A percentile compares a stretch with the other conserved stretches of the same genome.
These are phyloP conservation scores for Toxicodendron radicans DNA, from an alignment of 345 rosid species.

Conservation along the genomic window DNA sequence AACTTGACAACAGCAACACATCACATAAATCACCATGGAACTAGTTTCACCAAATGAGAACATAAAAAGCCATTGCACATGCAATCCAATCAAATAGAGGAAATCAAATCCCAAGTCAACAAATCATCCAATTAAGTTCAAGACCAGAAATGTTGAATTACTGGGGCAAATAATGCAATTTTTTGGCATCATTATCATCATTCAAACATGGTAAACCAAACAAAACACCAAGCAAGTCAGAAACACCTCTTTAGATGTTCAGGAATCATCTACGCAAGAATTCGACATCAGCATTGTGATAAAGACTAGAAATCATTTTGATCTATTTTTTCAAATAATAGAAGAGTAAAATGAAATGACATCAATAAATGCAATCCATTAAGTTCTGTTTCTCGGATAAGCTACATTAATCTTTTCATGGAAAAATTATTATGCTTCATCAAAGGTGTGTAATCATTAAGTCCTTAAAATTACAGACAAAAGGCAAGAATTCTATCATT, in stretches of 20 bases:
- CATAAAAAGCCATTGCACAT: no score
- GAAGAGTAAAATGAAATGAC: neutral
- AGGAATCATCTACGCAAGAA: no score
- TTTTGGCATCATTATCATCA: neutral
- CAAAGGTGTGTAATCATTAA: neutral
- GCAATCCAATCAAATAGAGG: no score
- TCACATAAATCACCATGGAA: neutral
- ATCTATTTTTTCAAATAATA: neutral
- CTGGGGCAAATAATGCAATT: neutral
- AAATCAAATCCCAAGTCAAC: no score
- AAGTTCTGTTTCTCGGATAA: neutral
- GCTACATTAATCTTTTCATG: no score
- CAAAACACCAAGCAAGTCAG: neutral
- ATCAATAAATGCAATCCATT: neutral
- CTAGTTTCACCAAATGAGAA: neutral
- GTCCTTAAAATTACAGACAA: neutral
- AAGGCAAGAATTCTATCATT: neutral
- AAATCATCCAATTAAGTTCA: no score
- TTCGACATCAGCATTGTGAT: no score
- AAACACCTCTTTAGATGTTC: neutral
- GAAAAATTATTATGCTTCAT: no score
- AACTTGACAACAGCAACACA: neutral
- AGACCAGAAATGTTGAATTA: no score
- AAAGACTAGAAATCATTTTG: neutral
- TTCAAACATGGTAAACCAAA: neutral